Percentiles rank a stretch among this genome's conserved stretches.
Evolutionary conservation across 768 basidiomycete genomes (phyloP).

Genomic region (Tricholoma saponaceum): DNA sequence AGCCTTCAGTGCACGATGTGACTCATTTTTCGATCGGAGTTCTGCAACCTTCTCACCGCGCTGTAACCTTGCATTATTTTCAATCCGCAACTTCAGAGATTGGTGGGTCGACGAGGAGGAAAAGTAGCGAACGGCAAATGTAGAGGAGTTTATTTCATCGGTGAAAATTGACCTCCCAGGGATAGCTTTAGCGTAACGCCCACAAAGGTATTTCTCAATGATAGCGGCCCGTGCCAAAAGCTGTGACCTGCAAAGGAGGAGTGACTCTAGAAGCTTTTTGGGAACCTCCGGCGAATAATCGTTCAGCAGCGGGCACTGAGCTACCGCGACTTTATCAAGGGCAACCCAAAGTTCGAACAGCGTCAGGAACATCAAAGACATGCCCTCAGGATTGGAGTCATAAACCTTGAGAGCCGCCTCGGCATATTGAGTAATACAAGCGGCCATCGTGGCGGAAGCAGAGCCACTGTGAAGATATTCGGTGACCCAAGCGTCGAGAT

Average conservation of each 20-base stretch:
- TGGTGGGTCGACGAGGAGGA: slow-evolving; percentile 15
- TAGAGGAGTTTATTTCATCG: slow-evolving; percentile 4
- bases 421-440: slow-evolving; percentile 22
- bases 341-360: slow-evolving; percentile 46
- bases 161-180: slow-evolving; percentile 30
- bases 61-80: slow-evolving; percentile 16
- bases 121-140: slow-evolving; percentile 35
- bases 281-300: slow-evolving; percentile 43
- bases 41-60: slow-evolving; percentile 21
- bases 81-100: slow-evolving; percentile 22
- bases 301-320: slow-evolving; percentile 31
- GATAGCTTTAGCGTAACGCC: slow-evolving; percentile 17
- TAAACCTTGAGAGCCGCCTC: slow-evolving; percentile 23
- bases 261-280: slow-evolving; percentile 31
- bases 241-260: slow-evolving; percentile 33
- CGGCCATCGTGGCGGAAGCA: slow-evolving; percentile 14
- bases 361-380: slow-evolving; percentile 42
- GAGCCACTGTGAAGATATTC: neutral
- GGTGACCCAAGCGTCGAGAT: slow-evolving; percentile 29
- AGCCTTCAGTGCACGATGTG: slow-evolving; percentile 14
- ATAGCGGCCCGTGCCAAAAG: slow-evolving; percentile 22
- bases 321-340: slow-evolving; percentile 33
- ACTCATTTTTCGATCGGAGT: slow-evolving; percentile 15
- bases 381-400: slow-evolving; percentile 29
- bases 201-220: slow-evolving; percentile 26